Percentiles rank a stretch among this genome's conserved stretches.
These are phyloP conservation scores for Tulasnella sp. DNA, from an alignment of 768 basidiomycete species.

Conservation along the genomic window DNA sequence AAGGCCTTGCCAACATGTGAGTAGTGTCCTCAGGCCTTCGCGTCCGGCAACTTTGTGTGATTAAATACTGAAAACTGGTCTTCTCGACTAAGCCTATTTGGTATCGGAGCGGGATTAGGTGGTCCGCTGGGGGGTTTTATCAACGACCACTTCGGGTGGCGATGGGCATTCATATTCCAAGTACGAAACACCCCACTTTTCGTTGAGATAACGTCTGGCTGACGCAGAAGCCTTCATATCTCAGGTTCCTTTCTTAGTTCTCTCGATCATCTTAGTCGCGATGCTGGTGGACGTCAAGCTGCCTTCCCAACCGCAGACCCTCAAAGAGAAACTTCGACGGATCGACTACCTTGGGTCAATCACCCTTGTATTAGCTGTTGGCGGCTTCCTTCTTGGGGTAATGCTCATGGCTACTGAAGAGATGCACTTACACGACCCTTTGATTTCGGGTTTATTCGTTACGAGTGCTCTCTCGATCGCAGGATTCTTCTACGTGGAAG, in stretches of 20 bases:
- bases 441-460: constrained; percentile 53
- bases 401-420: constrained; percentile 70
- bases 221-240: constrained; percentile 5
- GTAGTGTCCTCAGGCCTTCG: constrained; percentile 23
- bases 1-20: constrained; percentile 83
- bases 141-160: constrained; percentile 78
- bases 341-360: constrained; percentile 79
- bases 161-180: constrained; percentile 76
- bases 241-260: constrained; percentile 63
- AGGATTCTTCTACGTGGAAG: constrained; percentile 68
- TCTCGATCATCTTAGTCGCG: constrained; percentile 58
- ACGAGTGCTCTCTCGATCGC: constrained; percentile 41
- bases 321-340: constrained; percentile 53
- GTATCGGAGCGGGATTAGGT: constrained; percentile 43
- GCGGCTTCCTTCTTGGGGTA: constrained; percentile 61
- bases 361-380: constrained; percentile 60
- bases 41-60: background rate
- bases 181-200: constrained; percentile 31
- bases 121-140: constrained; percentile 34
- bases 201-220: background rate
- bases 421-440: constrained; percentile 58
- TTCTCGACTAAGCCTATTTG: constrained; percentile 63
- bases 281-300: constrained; percentile 68
- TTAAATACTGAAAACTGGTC: constrained; percentile 13
- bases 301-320: constrained; percentile 48